A percentile compares a stretch with the other conserved stretches of the same genome.
phyloP scores from a whole-genome alignment of 2,329 filamentous ascomycete genomes.

The Ophioceras dolichostomum region DNA sequence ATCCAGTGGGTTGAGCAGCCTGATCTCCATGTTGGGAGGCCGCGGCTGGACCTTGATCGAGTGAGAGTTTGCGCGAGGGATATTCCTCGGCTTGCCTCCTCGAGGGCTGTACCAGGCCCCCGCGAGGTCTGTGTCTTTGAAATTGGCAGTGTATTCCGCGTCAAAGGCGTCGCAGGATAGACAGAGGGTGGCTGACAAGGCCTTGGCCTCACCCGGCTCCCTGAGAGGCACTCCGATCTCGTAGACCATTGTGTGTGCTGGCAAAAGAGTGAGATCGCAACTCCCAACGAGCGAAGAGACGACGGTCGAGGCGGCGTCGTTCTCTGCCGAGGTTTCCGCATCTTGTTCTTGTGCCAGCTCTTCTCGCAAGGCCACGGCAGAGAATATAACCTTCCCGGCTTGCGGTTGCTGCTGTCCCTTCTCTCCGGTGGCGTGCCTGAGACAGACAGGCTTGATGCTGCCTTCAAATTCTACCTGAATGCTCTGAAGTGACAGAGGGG shows the following conservation, averaged over 20 bases:
- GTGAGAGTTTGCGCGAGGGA: constrained; percentile 36
- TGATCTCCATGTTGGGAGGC: constrained; percentile 81
- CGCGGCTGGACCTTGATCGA: constrained; percentile 68
- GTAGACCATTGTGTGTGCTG: constrained; percentile 58
- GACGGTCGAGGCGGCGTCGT: not conserved
- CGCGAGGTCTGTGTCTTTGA: constrained; percentile 27
- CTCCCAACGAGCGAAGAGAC: constrained; percentile 24
- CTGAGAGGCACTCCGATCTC: constrained; percentile 62
- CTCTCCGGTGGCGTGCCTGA: constrained; percentile 28
- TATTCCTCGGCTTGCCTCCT: constrained; percentile 28
- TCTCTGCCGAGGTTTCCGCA: constrained; percentile 4
- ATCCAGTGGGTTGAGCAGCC: constrained; percentile 44
- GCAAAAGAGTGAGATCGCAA: constrained; percentile 51
- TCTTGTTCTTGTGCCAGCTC: constrained; percentile 6
- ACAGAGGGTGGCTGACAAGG: constrained; percentile 48
- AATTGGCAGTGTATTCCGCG: constrained; percentile 51
- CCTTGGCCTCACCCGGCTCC: constrained; percentile 67
- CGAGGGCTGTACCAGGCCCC: constrained; percentile 37
- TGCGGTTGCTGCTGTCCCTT: constrained; percentile 9
- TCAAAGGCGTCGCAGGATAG: constrained; percentile 55
- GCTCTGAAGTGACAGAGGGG: constrained; percentile 36
- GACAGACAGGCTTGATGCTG: constrained; percentile 39
- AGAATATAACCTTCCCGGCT: not conserved
- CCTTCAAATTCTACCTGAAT: constrained; percentile 45
- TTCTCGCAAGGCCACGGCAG: constrained; percentile 14